Percentiles rank a stretch among this genome's conserved stretches.
These are phyloP conservation scores for Anaeromyces robustus DNA, from an alignment of 192 early-diverging fungal genomes.

Conservation along the genomic window DNA sequence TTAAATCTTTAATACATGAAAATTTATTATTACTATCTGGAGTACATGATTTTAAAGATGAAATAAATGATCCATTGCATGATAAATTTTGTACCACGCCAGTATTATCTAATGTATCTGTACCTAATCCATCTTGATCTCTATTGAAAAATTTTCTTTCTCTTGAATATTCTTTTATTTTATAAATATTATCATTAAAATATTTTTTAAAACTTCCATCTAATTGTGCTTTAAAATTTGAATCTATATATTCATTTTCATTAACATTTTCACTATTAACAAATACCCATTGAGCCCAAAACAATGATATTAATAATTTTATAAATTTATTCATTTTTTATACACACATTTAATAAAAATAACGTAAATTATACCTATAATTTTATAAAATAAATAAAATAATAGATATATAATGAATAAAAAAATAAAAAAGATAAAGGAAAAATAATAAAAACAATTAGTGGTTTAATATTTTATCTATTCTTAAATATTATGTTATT, in stretches of 20 bases:
- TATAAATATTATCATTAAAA: not conserved
- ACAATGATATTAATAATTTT: not conserved
- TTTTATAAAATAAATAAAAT: too few relatives aligned
- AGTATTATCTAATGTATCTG: not conserved
- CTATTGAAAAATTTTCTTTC: not conserved
- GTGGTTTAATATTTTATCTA: too few relatives aligned
- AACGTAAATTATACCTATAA: too few relatives aligned
- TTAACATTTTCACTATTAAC: not conserved
- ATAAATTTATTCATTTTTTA: not conserved
- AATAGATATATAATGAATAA: too few relatives aligned
- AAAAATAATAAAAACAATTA: too few relatives aligned
- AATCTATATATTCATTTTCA: not conserved
- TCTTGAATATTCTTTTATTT: not conserved
- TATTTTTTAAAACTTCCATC: not conserved
- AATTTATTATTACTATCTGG: not conserved
- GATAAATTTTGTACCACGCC: not conserved
- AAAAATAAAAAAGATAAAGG: too few relatives aligned
- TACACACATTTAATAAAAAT: too few relatives aligned
- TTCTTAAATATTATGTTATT: too few relatives aligned
- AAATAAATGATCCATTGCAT: not conserved
- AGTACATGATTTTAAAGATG: not conserved
- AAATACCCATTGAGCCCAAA: not conserved
- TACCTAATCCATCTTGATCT: not conserved
- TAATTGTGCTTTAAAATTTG: not conserved
- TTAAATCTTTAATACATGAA: not conserved